Conservation (phyloP, 2,329 filamentous ascomycete species). For the Cercospora sp. region DNA sequence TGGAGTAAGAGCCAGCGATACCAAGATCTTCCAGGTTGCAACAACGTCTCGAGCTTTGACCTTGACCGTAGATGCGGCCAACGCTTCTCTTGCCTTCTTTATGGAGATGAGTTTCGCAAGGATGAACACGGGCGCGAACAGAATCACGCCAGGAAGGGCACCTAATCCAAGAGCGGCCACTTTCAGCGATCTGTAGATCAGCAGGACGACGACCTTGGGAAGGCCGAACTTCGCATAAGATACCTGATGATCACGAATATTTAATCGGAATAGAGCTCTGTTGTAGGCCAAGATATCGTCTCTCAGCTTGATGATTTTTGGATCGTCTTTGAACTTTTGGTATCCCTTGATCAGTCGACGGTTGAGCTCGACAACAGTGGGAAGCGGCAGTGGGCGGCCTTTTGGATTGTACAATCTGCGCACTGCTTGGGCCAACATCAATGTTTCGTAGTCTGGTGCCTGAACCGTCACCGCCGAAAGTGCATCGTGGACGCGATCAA, state of each 20-base stretch:
- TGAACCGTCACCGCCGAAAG: constrained; percentile 88
- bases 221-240: constrained; percentile 85
- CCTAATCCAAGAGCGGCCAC: constrained; percentile 73
- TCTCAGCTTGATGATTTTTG: constrained; percentile 74
- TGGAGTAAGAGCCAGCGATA: constrained; percentile 81
- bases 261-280: constrained; percentile 77
- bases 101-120: constrained; percentile 79
- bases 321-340: constrained; percentile 87
- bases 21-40: constrained; percentile 90
- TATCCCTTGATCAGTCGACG: constrained; percentile 88
- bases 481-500: constrained; percentile 83
- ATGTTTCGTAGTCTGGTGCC: constrained; percentile 88
- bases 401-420: constrained; percentile 91
- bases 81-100: constrained; percentile 77
- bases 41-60: constrained; percentile 86
- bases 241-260: constrained; percentile 90
- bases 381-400: constrained; percentile 87
- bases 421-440: constrained; percentile 95
- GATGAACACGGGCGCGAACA: constrained; percentile 88
- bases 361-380: constrained; percentile 92
- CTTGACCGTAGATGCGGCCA: constrained; percentile 85
- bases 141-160: constrained; percentile 79
- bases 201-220: constrained; percentile 69
- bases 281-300: constrained; percentile 83
- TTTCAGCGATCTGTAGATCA: constrained; percentile 79